Percentiles rank a stretch among this genome's conserved stretches.
Evolutionary conservation across 1,284 basidiomycete genomes (phyloP).

Genomic region (Vanrija pseudolonga): DNA sequence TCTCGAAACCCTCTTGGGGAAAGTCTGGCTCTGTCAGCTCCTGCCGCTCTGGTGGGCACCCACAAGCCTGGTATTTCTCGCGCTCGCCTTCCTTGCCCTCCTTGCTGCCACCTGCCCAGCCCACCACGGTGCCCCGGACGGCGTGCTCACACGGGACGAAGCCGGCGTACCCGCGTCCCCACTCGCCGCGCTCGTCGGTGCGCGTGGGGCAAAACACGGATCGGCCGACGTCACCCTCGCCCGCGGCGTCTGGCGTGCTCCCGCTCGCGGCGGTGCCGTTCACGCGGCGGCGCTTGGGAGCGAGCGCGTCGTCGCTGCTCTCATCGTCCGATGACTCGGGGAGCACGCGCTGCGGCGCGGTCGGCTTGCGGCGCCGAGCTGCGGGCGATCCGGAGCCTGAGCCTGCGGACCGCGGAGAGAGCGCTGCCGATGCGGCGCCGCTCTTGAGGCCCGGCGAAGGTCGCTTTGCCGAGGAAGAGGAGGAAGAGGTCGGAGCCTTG

Average conservation of each 20-base stretch:
- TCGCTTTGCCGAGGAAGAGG: background rate
- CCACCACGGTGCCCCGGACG: constrained; percentile 22
- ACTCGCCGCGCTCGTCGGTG: constrained; percentile 38
- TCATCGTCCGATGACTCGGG: constrained; percentile 14
- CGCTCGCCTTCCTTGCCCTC: constrained; percentile 7
- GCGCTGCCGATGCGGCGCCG: background rate
- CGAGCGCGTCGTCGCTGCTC: constrained; percentile 21
- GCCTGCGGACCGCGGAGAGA: background rate
- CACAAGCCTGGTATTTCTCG: constrained; percentile 19
- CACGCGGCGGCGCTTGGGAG: constrained; percentile 14
- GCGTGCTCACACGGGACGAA: constrained; percentile 38
- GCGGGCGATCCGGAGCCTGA: constrained; percentile 5
- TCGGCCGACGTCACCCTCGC: constrained; percentile 20
- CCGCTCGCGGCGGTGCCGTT: constrained; percentile 3
- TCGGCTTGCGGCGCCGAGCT: background rate
- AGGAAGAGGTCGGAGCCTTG: background rate
- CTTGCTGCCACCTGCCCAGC: constrained; percentile 28
- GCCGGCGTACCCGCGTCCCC: constrained; percentile 36
- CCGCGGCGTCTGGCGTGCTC: constrained; percentile 3
- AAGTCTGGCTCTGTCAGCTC: constrained; percentile 34
- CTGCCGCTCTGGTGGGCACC: background rate
- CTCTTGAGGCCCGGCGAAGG: background rate
- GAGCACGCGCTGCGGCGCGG: constrained; percentile 14
- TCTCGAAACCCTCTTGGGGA: constrained; percentile 43
- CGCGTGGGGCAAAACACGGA: constrained; percentile 29